These are phyloP conservation scores for Yamadazyma akitaensis DNA, from an alignment of 805 yeast genomes.

Conservation along the genomic window DNA sequence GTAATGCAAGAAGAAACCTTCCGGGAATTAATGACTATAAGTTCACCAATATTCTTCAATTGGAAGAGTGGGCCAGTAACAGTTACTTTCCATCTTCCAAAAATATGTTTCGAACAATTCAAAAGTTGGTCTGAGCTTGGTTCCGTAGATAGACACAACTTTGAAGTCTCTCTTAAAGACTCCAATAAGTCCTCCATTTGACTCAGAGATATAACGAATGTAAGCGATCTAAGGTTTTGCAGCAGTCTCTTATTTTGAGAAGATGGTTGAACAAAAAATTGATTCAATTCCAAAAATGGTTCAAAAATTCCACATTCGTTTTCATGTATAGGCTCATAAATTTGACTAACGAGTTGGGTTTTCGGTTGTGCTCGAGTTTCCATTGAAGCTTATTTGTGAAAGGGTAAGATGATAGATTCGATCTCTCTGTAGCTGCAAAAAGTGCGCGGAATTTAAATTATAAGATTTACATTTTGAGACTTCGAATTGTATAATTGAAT, in stretches of 20 bases:
- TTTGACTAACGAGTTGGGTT: neutral
- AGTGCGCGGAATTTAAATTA: neutral
- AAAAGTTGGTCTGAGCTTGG: neutral
- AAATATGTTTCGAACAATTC: neutral
- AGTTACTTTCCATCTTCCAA: slow-evolving; percentile 2
- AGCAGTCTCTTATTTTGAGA: neutral
- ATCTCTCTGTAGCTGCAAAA: neutral
- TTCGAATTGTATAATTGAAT: no score
- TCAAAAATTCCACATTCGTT: neutral
- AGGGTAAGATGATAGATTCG: neutral
- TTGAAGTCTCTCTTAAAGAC: neutral
- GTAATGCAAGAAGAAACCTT: neutral
- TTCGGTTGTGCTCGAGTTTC: neutral
- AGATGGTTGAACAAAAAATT: neutral
- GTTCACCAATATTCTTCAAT: neutral
- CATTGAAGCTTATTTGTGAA: neutral
- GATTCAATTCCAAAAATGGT: neutral
- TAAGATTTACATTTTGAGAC: no score
- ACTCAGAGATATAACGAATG: neutral
- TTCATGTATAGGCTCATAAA: neutral
- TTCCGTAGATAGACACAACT: neutral
- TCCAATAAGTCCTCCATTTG: neutral
- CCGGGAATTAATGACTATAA: neutral
- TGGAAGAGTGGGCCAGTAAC: neutral
- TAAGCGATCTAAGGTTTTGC: neutral